Percentiles rank a stretch among this genome's conserved stretches.
phyloP scores from a whole-genome alignment of 352 stramenopile genomes.

The Pythium rishiriense region DNA sequence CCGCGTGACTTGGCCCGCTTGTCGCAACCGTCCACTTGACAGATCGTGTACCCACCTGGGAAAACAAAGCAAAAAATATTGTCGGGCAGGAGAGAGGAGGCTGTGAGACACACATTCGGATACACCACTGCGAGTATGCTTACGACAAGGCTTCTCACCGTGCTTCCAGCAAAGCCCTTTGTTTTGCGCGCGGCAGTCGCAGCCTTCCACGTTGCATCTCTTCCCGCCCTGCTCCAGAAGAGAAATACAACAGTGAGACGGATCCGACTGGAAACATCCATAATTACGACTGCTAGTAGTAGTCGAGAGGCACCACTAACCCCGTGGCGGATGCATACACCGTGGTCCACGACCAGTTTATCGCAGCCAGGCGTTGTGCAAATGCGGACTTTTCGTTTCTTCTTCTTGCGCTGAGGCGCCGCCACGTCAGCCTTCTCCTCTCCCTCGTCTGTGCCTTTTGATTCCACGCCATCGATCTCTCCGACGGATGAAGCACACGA shows the following conservation, averaged over 20 bases:
- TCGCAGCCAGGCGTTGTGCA: constrained; percentile 47
- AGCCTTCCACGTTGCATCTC: constrained; percentile 48
- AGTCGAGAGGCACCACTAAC: not conserved
- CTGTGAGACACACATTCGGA: not conserved
- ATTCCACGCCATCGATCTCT: no score
- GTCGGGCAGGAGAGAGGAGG: no score
- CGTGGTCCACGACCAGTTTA: constrained; percentile 61
- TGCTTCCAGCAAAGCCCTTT: constrained; percentile 59
- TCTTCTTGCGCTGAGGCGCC: constrained; percentile 22
- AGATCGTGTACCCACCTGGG: constrained; percentile 35
- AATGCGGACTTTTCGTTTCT: constrained; percentile 46
- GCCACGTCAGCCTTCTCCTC: not conserved
- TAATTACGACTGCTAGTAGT: no score
- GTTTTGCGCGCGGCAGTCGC: constrained; percentile 56
- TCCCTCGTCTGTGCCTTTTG: no score
- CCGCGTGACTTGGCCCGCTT: constrained; percentile 30
- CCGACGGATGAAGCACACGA: no score
- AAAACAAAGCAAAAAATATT: not conserved
- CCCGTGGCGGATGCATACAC: constrained; percentile 34
- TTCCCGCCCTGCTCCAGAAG: constrained; percentile 37
- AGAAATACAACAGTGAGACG: not conserved
- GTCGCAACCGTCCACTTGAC: constrained; percentile 31
- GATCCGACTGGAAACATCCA: no score
- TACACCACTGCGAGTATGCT: not conserved
- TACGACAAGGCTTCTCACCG: not conserved